Base-by-base conservation (phyloP, 768 basidiomycete genomes). In the Tremella mesenterica region DNA sequence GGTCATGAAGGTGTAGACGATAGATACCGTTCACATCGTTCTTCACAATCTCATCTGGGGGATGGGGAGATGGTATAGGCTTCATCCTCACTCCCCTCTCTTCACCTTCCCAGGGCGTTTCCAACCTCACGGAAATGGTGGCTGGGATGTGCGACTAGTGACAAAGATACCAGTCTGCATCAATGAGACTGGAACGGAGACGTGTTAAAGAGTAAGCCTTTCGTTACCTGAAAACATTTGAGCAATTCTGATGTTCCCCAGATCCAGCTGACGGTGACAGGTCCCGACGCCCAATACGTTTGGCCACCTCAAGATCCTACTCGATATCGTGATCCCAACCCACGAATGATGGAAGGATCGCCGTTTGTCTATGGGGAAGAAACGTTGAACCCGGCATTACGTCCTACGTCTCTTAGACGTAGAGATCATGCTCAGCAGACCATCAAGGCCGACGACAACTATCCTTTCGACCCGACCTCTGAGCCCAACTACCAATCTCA, bases 301-400 rank as follows among this genome's bases (percentile, higher is more conserved):
- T 91, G 89, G 88, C 89, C 90, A 18, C 87, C 88, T 4, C 76
- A 76, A 31, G 86, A 90, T 69, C 83, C 83, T 0, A 61, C 61
- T 23, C 63, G 66, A 48, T 49, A 62, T 30, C 55, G 58, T 18
- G 61, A 65, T 56, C 65, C 64, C 43, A 51, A 52, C 36, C 58
- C 49, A 61, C 69, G 58, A 64, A 29, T 57, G 61, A 23, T 57
- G 61, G 29, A 75, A 75, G 55, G 66, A 72, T 20, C 66, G 69
- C 29, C 91, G 4, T 95, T 90, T 84, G 88, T 88, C 13, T 93
- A 87, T 65, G 83, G 85, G 58, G 84, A 85, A 48, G 65, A 67
- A 0, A 75, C 77, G 13, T 64, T 91, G 13, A 95, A 95, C 66
- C 91, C 91, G 6, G 66, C 76, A 31, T 81, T 93, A 9, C 77